Conservation (phyloP, 257 asterid genomes). For the Solanum virginianum region DNA sequence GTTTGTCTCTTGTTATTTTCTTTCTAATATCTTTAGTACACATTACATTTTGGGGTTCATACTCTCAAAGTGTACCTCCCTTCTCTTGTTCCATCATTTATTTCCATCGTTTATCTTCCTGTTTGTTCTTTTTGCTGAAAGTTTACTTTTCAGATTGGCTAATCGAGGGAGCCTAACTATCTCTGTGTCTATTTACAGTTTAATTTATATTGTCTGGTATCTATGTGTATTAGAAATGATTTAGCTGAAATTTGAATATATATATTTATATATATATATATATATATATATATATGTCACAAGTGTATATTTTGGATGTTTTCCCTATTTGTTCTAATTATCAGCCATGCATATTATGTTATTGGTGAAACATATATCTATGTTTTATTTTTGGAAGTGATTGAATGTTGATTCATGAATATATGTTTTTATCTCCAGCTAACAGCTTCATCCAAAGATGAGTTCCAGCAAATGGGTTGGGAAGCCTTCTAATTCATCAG, state of each 20-base stretch:
- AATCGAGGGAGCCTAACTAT: neutral
- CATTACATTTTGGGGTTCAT: neutral
- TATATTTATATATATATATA: too few species aligned
- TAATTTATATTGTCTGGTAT: neutral
- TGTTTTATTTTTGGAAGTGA: neutral
- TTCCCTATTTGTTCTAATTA: neutral
- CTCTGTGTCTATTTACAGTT: neutral
- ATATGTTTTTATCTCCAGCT: neutral
- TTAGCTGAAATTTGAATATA: neutral
- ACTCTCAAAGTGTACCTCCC: neutral
- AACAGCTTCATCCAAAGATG: slow-evolving; percentile 18
- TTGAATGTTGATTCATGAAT: neutral
- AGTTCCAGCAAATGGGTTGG: slow-evolving; percentile 28
- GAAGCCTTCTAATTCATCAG: slow-evolving; percentile 1
- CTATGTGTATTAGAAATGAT: neutral
- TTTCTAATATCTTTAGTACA: neutral
- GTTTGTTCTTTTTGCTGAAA: neutral
- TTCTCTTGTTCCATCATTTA: neutral
- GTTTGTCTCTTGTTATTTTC: neutral
- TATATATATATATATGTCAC: neutral
- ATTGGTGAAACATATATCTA: neutral
- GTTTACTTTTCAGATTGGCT: neutral
- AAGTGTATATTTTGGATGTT: neutral
- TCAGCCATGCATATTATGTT: neutral
- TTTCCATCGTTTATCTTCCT: neutral